Conservation (phyloP, 2,329 filamentous ascomycete genomes). For the Cryphonectria carpinicola region DNA sequence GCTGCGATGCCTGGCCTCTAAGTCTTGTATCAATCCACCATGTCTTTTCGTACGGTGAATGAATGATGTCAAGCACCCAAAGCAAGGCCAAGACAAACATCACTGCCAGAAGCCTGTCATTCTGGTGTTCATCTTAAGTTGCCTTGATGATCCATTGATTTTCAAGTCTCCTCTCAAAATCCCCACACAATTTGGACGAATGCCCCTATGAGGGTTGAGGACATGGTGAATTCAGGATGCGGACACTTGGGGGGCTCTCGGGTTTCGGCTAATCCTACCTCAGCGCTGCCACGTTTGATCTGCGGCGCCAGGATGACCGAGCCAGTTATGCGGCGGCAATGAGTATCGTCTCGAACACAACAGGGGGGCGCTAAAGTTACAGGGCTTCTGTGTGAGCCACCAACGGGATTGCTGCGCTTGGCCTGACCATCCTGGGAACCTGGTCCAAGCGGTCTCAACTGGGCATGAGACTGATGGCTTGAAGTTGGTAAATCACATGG, state of each 20-base stretch:
- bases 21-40: background rate
- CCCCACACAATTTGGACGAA: slow-evolving; percentile 12
- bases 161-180: background rate
- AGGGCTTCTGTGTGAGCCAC: background rate
- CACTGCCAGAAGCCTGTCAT: background rate
- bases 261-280: background rate
- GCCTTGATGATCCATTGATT: background rate
- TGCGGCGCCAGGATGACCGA: slow-evolving; percentile 22
- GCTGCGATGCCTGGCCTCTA: background rate
- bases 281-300: slow-evolving; percentile 24
- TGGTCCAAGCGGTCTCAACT: background rate
- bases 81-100: background rate
- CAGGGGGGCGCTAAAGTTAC: background rate
- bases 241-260: background rate
- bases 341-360: background rate
- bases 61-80: background rate
- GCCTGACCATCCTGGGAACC: background rate
- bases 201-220: slow-evolving; percentile 3
- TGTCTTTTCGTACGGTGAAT: background rate
- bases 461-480: background rate
- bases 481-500: background rate
- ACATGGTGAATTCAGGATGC: background rate
- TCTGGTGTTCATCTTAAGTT: background rate
- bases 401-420: background rate
- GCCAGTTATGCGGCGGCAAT: slow-evolving; percentile 1